Conservation (phyloP, 2,329 filamentous ascomycete genomes). For the Sarocladium strictum region DNA sequence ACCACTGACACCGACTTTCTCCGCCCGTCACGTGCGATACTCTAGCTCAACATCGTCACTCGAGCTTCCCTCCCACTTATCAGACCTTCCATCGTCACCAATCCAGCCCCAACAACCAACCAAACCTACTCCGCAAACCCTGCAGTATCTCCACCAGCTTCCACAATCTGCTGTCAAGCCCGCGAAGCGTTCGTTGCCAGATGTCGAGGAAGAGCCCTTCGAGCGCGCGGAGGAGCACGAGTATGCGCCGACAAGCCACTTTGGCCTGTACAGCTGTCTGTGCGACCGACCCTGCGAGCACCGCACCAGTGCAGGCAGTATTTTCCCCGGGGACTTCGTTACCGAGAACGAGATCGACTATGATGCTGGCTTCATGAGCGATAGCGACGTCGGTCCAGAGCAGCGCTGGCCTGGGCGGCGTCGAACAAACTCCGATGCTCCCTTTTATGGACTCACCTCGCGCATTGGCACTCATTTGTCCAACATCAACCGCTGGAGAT, state of each 20-base stretch:
- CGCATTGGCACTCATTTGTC: conserved; percentile 59
- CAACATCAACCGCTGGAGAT: conserved; percentile 45
- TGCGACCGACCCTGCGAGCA: conserved; percentile 62
- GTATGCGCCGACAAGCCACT: conserved; percentile 22
- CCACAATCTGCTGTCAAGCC: conserved; percentile 32
- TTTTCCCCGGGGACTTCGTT: conserved; percentile 30
- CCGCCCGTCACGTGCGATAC: conserved; percentile 56
- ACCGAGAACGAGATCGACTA: conserved; percentile 51
- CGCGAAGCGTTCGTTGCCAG: conserved; percentile 64
- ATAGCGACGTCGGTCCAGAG: conserved; percentile 46
- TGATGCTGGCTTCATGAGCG: conserved; percentile 61
- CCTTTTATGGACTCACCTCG: conserved; percentile 56
- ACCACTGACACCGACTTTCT: conserved; percentile 67
- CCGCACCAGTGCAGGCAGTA: conserved; percentile 37
- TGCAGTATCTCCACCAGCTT: conserved; percentile 3
- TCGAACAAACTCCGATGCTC: conserved; percentile 44
- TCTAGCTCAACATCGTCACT: conserved; percentile 76
- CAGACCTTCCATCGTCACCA: conserved; percentile 41
- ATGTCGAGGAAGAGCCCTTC: conserved; percentile 77
- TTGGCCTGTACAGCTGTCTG: conserved; percentile 59
- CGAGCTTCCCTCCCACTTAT: conserved; percentile 42
- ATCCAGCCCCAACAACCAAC: conserved; percentile 21
- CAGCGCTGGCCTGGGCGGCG: conserved; percentile 25
- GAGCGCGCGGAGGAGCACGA: conserved; percentile 57
- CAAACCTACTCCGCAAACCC: conserved; percentile 19